phyloP scores from a whole-genome alignment of 805 yeast genomes.

The Teunomyces cretensis region DNA sequence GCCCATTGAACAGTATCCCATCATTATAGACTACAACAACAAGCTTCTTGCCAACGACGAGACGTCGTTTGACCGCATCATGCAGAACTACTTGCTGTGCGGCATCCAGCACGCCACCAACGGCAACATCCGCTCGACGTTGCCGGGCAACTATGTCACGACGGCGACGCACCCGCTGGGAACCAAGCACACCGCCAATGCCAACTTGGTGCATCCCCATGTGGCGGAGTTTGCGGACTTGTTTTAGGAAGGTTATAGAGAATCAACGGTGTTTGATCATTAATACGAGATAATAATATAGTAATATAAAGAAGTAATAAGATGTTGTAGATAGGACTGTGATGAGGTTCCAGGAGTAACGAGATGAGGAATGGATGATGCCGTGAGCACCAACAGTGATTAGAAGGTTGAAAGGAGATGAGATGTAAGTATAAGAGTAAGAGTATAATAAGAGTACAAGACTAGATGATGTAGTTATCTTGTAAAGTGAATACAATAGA shows the following conservation, averaged over 20 bases:
- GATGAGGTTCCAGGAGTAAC: too few relatives aligned
- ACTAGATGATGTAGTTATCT: too few relatives aligned
- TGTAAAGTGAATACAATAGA: too few relatives aligned
- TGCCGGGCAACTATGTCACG: conserved; percentile 1
- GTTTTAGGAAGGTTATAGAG: conserved; percentile 18
- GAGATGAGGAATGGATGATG: too few relatives aligned
- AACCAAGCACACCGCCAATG: background rate
- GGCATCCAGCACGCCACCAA: conserved; percentile 25
- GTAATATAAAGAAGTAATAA: background rate
- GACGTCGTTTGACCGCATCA: conserved; percentile 41
- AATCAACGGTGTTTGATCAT: background rate
- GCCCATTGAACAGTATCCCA: conserved; percentile 14
- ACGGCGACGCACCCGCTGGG: background rate
- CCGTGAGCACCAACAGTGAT: too few relatives aligned
- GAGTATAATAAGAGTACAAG: too few relatives aligned
- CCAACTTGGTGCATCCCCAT: conserved; percentile 37
- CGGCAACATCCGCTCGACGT: conserved; percentile 8
- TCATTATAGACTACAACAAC: conserved; percentile 63
- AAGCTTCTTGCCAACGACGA: conserved; percentile 52
- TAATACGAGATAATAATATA: background rate
- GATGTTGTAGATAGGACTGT: background rate
- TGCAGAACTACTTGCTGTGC: conserved; percentile 37
- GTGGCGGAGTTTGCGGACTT: conserved; percentile 47
- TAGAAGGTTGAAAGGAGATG: too few relatives aligned
- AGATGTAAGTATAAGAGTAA: too few relatives aligned